Base-by-base conservation (phyloP, 208 protist species). In the Acanthamoeba healyi region DNA sequence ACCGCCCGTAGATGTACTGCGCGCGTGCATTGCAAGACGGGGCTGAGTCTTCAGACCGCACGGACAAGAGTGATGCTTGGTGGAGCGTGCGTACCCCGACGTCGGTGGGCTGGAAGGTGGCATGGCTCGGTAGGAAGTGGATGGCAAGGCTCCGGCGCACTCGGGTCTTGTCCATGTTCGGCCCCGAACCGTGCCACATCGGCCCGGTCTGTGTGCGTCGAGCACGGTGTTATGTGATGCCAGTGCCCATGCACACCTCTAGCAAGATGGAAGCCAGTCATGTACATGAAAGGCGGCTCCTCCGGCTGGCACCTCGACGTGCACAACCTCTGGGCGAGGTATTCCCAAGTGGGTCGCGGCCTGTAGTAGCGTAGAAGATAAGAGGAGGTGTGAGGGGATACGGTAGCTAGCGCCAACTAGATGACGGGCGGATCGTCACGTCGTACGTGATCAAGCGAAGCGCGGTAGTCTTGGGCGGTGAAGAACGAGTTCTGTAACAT, bases 1-100 rank as follows among this genome's bases (percentile, higher is more conserved):
- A 95, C n/a, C 94, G n/a, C 3, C 94, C 94, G 42, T 95, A 95
- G 44, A 95, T 95, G 90, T 95, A 95, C 77, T 95, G 77, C 34
- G 54, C 32, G 15, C 26, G 44, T 56, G 19, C 44, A 14, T 10
- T 14, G 12, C 72, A 29, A 36, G 49, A 87, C 15, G n/a, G 9
- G 34, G 36, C n/a, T 82, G 42, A 7, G 46, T 14, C 9, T 70
- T 17, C 10, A 38, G 10, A 46, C 7, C 29, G 38, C 12, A 34
- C 12, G 74, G 32, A 32, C 22, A 24, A 17, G 38, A 44, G n/a
- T n/a, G n/a, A n/a, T n/a, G n/a, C n/a, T n/a, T n/a, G n/a, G n/a
- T n/a, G n/a, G n/a, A n/a, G n/a, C n/a, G n/a, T n/a, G n/a, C 34
- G 56, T 92, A 92, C 86, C 24, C 86, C 86, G 12, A 92, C 86